Base-by-base conservation (phyloP, 805 yeast genomes). In the Huiozyma sinensis region DNA sequence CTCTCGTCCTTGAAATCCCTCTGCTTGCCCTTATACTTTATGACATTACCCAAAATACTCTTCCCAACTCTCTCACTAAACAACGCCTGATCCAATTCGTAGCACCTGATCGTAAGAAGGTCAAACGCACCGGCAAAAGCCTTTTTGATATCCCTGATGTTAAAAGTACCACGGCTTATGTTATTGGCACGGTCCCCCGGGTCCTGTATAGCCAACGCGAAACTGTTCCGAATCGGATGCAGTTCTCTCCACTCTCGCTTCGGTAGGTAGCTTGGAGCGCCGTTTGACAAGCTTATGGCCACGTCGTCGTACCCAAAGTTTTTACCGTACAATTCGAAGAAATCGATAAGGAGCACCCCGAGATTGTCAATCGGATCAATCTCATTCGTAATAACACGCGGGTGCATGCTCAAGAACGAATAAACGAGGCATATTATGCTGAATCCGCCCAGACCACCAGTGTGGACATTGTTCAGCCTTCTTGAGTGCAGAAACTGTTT, bases 371-470 rank as follows among this genome's bases (percentile, higher is more conserved):
- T 52, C 2, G 87, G 78, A 40, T 75, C 71, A 44, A 88, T 81
- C 39, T 77, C 76, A 6, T 76, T 71, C 0, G 94, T 76, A 1
- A 80, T 60, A 9, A 87, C 57, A 50, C 88, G 71, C 11, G 95
- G 95, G 60, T 90, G 97, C 49, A 83, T 66, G 51, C 70, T 74
- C 48, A 89, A 63, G 56, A 89, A 88, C 12, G 90, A 79, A 54
- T 79, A 80, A 12, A 83, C 87, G 57, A 92, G 57, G 55, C 96
- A 88, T 38, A 89, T 86, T n/a, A 86, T 84, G 6, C 96, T 78
- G 60, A 82, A 90, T 0, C 97, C 97, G 36, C 98, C 97, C 6
- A 90, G 66, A 0, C 97, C 97, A 42, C 98, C 98, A 24, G 80
- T 79, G 54, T 83, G 94, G 11, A 90, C 97, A 50, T 85, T 83